phyloP scores from a whole-genome alignment of 1,284 basidiomycete species.

The Pisolithus thermaeus region DNA sequence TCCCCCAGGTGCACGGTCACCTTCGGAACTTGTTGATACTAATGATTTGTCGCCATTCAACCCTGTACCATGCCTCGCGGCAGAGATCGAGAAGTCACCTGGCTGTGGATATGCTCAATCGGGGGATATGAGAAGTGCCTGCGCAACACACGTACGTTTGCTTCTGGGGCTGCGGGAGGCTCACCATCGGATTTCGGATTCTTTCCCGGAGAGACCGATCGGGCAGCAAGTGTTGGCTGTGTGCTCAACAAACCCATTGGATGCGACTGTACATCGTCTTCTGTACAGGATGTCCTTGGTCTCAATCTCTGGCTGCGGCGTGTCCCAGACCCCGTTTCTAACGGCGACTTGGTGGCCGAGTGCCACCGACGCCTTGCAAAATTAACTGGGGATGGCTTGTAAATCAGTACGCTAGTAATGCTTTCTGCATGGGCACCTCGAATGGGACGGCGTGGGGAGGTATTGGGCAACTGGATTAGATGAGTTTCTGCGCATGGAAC shows the following conservation, averaged over 20 bases:
- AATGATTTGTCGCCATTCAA: constrained; percentile 29
- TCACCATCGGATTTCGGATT: constrained; percentile 15
- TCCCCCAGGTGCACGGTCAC: constrained; percentile 29
- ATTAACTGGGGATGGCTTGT: constrained; percentile 49
- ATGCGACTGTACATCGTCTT: constrained; percentile 27
- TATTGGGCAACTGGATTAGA: constrained; percentile 17
- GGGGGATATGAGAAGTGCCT: constrained; percentile 26
- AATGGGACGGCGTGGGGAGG: constrained; percentile 17
- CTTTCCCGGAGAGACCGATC: constrained; percentile 32
- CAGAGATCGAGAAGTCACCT: constrained; percentile 22
- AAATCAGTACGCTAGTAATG: constrained; percentile 30
- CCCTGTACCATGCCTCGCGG: constrained; percentile 23
- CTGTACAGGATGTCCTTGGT: constrained; percentile 24
- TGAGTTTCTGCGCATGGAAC: constrained; percentile 20
- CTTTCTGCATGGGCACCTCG: constrained; percentile 15
- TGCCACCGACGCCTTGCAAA: constrained; percentile 51
- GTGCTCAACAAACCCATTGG: constrained; percentile 25
- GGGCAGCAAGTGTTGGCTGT: constrained; percentile 27
- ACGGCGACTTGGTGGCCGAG: constrained; percentile 28
- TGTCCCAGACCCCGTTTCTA: constrained; percentile 24
- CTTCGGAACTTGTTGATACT: constrained; percentile 32
- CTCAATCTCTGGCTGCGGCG: constrained; percentile 32
- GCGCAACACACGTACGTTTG: constrained; percentile 27
- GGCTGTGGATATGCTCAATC: constrained; percentile 28
- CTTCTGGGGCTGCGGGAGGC: constrained; percentile 22